Evolutionary conservation across 129 eudicot genomes (phyloP), one percentile per base, ranked within the genome.

Genomic region (Arctium minus): DNA sequence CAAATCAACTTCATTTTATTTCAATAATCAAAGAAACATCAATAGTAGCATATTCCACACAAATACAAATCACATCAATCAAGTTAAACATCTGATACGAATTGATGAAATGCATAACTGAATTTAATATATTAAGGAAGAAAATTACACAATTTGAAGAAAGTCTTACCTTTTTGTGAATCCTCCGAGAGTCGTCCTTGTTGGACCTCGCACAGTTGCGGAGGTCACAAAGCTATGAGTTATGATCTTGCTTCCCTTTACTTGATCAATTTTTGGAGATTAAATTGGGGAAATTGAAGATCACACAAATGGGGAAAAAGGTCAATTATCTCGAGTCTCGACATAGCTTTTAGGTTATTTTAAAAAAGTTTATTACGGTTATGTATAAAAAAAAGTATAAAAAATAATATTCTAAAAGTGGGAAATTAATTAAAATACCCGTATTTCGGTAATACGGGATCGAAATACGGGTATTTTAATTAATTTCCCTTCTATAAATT

Each of bases 91-190:
- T 29, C 29, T 18, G 77, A 36, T 80, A 72, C 53, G 48, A 32
- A 62, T 56, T 72, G 17, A 12, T 72, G 48, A 37, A 80, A 81
- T 56, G 84, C 84, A 62, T 60, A 39, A 81, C 38, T 73, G 67
- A 73, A 73, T 5, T 72, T 3, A 48, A 62, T 72, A 13, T 39
- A 37, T 81, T 81, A 39, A 73, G 64, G 67, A 81, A 27, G 84
- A 81, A 72, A 53, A 22, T 22, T 22, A 56, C 36, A 73, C 73
- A 81, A 79, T 72, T 81, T 79, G 84, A 81, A 60, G 64, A 62
- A 15, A 80, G 72, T 72, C 77, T 33, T 33, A 33, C 56, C 56
- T 46, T 46, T 46, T 46, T 46, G 56, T 15, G 56, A 15, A 46
- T 46, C 56, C 48, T 42, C 48, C 48, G 48, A 42, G 48, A 42